Evolutionary conservation across 495 filamentous ascomycete species (phyloP).

Genomic region (Choiromyces venosus): DNA sequence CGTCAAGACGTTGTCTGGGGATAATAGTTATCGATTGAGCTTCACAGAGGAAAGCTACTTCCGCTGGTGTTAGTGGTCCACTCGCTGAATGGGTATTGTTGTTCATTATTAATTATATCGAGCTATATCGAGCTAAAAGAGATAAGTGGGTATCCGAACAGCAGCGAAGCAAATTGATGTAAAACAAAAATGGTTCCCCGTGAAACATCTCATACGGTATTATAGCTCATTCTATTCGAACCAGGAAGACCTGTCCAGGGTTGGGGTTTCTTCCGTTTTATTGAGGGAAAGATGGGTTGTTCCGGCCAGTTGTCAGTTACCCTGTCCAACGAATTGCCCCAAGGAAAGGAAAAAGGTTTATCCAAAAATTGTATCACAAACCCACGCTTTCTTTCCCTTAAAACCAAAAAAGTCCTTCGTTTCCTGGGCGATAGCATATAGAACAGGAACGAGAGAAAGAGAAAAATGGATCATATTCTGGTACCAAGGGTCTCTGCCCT

Average conservation of each 20-base stretch:
- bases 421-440: neutral
- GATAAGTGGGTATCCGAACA: neutral
- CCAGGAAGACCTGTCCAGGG: neutral
- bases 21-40: conserved; percentile 92
- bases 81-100: neutral
- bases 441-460: neutral
- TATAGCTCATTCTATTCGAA: neutral
- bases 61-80: conserved; percentile 58
- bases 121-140: neutral
- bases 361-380: neutral
- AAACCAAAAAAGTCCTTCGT: neutral
- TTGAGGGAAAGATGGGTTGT: neutral
- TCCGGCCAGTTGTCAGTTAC: neutral
- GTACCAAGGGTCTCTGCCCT: conserved; percentile 24
- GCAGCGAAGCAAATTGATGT: neutral
- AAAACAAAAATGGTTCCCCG: neutral
- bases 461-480: conserved; percentile 13
- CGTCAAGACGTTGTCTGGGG: conserved; percentile 83
- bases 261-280: neutral
- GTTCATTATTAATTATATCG: neutral
- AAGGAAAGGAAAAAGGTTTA: neutral
- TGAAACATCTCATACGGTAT: neutral
- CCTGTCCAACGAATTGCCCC: neutral
- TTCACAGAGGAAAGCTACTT: conserved; percentile 93
- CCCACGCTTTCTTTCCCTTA: neutral